Conservation (phyloP, 768 basidiomycete genomes). For the Trametes elegans region DNA sequence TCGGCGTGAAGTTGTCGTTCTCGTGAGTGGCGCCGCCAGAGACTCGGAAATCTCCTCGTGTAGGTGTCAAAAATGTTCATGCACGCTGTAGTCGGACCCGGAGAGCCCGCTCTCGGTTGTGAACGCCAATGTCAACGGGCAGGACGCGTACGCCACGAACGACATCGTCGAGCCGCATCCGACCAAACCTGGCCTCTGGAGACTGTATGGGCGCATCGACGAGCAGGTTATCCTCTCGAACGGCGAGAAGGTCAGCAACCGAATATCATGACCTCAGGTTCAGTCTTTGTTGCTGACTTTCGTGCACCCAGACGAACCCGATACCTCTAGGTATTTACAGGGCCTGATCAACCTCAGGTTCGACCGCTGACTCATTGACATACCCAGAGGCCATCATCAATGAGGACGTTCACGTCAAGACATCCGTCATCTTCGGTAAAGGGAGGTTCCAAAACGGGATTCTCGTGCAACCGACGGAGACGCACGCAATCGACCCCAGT, state of each 20-base stretch:
- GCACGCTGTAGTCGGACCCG: neutral
- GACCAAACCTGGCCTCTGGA: conserved; percentile 35
- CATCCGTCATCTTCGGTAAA: too few relatives aligned
- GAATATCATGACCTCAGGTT: neutral
- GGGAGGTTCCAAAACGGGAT: too few relatives aligned
- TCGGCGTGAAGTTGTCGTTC: neutral
- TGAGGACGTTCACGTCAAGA: too few relatives aligned
- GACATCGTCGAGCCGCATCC: conserved; percentile 44
- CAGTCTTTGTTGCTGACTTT: neutral
- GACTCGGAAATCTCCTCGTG: too few relatives aligned
- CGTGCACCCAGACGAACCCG: conserved; percentile 33
- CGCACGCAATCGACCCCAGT: too few relatives aligned
- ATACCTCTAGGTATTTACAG: conserved; percentile 37
- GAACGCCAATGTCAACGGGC: conserved; percentile 25
- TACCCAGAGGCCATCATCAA: too few relatives aligned
- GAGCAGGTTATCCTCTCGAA: conserved; percentile 45
- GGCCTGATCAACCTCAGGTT: too few relatives aligned
- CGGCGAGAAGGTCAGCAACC: conserved; percentile 40
- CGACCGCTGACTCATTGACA: too few relatives aligned
- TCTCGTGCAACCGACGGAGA: too few relatives aligned
- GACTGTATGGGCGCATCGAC: conserved; percentile 40
- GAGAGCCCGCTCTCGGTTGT: neutral
- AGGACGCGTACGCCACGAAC: conserved; percentile 36
- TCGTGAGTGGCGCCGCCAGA: neutral
- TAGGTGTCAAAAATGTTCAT: too few relatives aligned